Evolutionary conservation across 2,329 filamentous ascomycete species (phyloP), one percentile per base, ranked within the genome.

Genomic region (Apiospora saccharicola): DNA sequence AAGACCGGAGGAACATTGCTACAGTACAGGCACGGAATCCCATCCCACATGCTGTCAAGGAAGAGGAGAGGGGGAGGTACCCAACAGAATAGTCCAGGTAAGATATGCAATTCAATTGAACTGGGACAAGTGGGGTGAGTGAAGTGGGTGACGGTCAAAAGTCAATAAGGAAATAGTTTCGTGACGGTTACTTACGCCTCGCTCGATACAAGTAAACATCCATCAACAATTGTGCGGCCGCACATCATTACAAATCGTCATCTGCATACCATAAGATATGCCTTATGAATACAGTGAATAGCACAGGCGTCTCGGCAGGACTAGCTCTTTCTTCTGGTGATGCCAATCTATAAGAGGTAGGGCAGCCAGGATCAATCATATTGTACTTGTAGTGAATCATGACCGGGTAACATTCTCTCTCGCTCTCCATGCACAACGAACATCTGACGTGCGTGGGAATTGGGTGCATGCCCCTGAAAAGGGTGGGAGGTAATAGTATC

Each of bases 151-250:
- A 64, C 57, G 57, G 57, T 41, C 13, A 10, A 64, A 64, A 41
- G 57, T 64, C 34, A 64, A 64, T 64, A 41, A 64, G 30, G 57
- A 64, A 64, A 64, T 64, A 41, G 57, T 24, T 41, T 64, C 57
- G 34, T 64, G 19, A 64, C 57, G 57, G 57, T 41, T 41, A 64
- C 57, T 41, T 41, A 41, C 57, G 57, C 34, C 57, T 64, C 16
- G 26, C 26, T 30, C 26, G 26, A 30, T 30, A 30, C 26, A 30
- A 30, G 26, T 30, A 30, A 30, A 22, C 26, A 37, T n/a, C 53
- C 37, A 37, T 30, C 53, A 34, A 16, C 44, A 47, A n/a, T 64
- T 13, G 57, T 64, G 57, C 57, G 30, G 30, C 34, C 57, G 57
- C 57, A 41, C 34, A 64, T 8, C 53, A 41, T 64, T 13, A 64